Percentiles rank a stretch among this genome's conserved stretches.
phyloP scores from a whole-genome alignment of 2,329 filamentous ascomycete species.

The Penicillium sp. region DNA sequence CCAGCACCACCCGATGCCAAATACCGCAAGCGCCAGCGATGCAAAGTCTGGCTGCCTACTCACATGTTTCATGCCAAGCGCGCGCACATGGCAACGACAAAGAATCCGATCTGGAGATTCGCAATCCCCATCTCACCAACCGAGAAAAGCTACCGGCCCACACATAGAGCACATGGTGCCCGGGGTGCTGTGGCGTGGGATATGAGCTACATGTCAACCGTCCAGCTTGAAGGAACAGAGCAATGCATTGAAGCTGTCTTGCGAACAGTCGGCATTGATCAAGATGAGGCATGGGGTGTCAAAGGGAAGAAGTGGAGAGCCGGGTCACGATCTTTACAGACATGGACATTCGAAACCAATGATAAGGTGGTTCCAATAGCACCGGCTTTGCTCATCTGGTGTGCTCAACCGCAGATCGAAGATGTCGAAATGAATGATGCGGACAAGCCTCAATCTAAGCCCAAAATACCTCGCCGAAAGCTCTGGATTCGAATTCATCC shows the following conservation, averaged over 20 bases:
- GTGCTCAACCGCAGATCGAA: conserved; percentile 40
- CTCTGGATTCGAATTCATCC: conserved; percentile 75
- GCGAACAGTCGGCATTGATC: conserved; percentile 56
- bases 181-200: conserved; percentile 85
- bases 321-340: conserved; percentile 53
- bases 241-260: conserved; percentile 62
- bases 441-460: conserved; percentile 11
- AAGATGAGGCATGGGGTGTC: conserved; percentile 55
- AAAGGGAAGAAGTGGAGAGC: conserved; percentile 66
- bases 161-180: conserved; percentile 69
- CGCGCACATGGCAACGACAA: conserved; percentile 76
- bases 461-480: conserved; percentile 43
- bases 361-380: conserved; percentile 56
- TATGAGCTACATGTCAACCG: conserved; percentile 86
- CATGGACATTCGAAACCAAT: conserved; percentile 55
- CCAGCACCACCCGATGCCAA: conserved; percentile 58
- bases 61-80: conserved; percentile 92
- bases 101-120: conserved; percentile 81
- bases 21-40: conserved; percentile 76
- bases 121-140: conserved; percentile 77
- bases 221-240: conserved; percentile 65
- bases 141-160: conserved; percentile 81
- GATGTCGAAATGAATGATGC: conserved; percentile 37
- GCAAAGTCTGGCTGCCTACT: conserved; percentile 92
- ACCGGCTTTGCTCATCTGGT: conserved; percentile 71